Evolutionary conservation across 495 filamentous ascomycete species (phyloP), one percentile per base, ranked within the genome.

Genomic region (Filosporella fistucella): DNA sequence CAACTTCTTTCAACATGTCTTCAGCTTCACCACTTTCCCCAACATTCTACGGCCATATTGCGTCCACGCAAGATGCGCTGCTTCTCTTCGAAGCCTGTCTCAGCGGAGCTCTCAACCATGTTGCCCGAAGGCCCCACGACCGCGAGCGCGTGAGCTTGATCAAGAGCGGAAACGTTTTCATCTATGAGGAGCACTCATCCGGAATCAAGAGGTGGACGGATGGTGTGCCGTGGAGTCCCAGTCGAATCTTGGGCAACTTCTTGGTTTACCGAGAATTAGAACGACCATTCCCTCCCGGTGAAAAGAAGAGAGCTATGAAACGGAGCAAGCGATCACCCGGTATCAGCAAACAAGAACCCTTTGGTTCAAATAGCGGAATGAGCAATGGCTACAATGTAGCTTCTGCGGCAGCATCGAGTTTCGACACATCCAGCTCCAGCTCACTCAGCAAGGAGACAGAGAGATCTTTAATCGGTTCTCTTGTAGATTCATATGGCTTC

Each of bases 151-250:
- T 69, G 8, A 62, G 72, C 13, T 71, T 91, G 32, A 91, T 95
- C 56, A 76, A 72, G 47, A 94, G 88, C 58, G 91, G 91, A 18
- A 83, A 84, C 44, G 77, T 95, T 10, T 91, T 95, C 62, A 85
- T 95, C 53, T 95, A 95, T 65, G 87, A 93, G 59, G 88, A 95
- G 60, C 80, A 85, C 45, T 81, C 85, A 1, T 91, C 89, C 1
- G 87, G 86, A 2, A 94, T 96, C 65, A 94, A 91, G 67, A 77
- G 91, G 32, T 96, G 91, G 91, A 96, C 91, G 0, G 91, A 96
- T 61, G 89, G 89, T 2, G 76, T 87, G 11, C 80, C 80, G 14
- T 96, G 91, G 91, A 91, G 86, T 57, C 89, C 91, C 0, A 94
- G 89, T 62, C 82, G 91, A 13, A 91, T 95, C 26, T 67, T 93